phyloP scores from a whole-genome alignment of 2,329 filamentous ascomycete genomes.

The Fulvia fulva region DNA sequence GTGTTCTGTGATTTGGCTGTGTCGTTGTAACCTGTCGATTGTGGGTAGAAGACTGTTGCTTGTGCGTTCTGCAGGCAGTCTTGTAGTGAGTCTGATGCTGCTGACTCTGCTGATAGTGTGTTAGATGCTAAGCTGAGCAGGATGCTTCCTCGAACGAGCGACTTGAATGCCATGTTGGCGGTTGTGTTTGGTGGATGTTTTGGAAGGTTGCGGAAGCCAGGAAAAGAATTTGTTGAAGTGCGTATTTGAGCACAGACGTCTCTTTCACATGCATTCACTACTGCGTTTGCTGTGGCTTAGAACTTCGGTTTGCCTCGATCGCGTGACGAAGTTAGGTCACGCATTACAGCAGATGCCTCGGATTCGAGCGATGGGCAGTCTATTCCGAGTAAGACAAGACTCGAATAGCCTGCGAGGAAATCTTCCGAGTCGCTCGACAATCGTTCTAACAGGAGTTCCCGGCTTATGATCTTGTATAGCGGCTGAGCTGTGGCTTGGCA shows the following conservation, averaged over 20 bases:
- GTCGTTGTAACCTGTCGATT: neutral
- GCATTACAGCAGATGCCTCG: neutral
- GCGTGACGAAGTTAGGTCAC: neutral
- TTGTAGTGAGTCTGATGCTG: neutral
- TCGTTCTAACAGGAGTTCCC: neutral
- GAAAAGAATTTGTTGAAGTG: neutral
- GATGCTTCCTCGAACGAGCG: neutral
- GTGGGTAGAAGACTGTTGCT: neutral
- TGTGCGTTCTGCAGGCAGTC: neutral
- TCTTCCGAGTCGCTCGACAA: neutral
- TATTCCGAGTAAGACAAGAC: neutral
- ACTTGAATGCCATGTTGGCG: neutral
- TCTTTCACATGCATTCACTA: neutral
- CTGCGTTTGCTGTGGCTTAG: neutral
- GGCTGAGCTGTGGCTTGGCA: neutral
- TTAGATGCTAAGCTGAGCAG: neutral
- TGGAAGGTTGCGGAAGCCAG: neutral
- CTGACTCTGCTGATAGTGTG: neutral
- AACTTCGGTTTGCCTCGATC: neutral
- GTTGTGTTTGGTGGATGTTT: neutral
- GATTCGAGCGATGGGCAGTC: neutral
- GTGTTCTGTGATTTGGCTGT: conserved; percentile 16
- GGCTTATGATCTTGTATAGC: neutral
- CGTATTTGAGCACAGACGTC: neutral
- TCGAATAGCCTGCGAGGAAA: neutral